Evolutionary conservation across 441 rosid genomes (phyloP), one percentile per base, ranked within the genome.

Genomic region (Theobroma grandiflorum): DNA sequence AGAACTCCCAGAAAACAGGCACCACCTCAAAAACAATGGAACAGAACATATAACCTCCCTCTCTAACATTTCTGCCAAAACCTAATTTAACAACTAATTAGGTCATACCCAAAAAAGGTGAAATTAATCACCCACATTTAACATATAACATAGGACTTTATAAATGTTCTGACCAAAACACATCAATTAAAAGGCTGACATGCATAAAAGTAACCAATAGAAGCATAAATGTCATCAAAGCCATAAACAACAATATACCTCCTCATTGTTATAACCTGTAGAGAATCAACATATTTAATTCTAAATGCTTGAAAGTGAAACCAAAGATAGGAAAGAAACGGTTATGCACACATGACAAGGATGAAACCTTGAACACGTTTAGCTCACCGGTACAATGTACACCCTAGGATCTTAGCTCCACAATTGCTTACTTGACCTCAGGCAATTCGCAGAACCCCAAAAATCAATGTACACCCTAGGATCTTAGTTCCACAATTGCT

Each of bases 381-480:
- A 72, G 75, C 75, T 72, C 75, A 72, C 62, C 16, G 43, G 45
- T 72, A 72, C 31, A 52, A 72, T 8, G 43, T 18, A 72, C 43
- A 72, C 20, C 31, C 61, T 38, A 33, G 43, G 9, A 71, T 33
- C 75, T 50, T 49, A 50, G 50, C 76, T 57, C 65, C 65, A 55
- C 50, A 55, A 55, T 57, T 57, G 66, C 52, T 57, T 40, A 57
- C n/a, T 73, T 33, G 40, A 73, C 15, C 50, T 38, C 22, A 7
- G 50, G 37, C 50, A 73, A 38, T 38, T 57, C 65, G 38, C 9
- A 57, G 55, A 73, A 57, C 76, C 65, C 50, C 45, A 55, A 57
- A 57, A 57, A n/a, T 57, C 31, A 57, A 72, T 8, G 43, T 18
- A 72, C 43, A 72, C 20, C 31, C 61, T 38, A 33, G 43, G 9